phyloP scores from a whole-genome alignment of 805 yeast genomes.

The Tetrapisispora taiwanensis region DNA sequence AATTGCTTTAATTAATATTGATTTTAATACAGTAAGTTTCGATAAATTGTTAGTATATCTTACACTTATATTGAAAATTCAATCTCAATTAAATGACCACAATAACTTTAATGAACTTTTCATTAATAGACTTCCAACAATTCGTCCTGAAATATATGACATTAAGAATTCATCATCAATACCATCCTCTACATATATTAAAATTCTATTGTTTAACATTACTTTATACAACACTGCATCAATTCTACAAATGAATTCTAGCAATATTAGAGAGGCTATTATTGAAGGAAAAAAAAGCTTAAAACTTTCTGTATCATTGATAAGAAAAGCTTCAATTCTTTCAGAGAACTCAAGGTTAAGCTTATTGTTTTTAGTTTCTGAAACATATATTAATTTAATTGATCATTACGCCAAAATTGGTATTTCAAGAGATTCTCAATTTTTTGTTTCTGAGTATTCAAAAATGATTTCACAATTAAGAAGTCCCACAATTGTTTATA shows the following conservation, averaged over 20 bases:
- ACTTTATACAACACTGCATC: slow-evolving; percentile 15
- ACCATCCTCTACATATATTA: slow-evolving; percentile 15
- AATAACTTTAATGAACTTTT: slow-evolving; percentile 14
- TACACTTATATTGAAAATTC: slow-evolving; percentile 4
- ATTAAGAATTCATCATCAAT: slow-evolving; percentile 15
- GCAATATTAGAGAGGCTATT: slow-evolving; percentile 18
- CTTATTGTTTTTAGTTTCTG: slow-evolving; percentile 29
- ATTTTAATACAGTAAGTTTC: slow-evolving; percentile 5
- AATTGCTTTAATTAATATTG: not conserved
- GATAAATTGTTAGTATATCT: slow-evolving; percentile 9
- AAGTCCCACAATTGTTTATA: slow-evolving; percentile 21
- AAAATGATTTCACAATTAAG: slow-evolving; percentile 28
- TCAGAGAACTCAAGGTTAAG: slow-evolving; percentile 30
- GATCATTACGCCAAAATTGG: slow-evolving; percentile 40
- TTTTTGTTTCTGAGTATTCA: slow-evolving; percentile 42
- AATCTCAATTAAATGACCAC: slow-evolving; percentile 8
- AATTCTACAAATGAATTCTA: slow-evolving; percentile 9
- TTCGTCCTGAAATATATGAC: slow-evolving; percentile 18
- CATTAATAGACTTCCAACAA: slow-evolving; percentile 7
- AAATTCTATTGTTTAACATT: slow-evolving; percentile 23
- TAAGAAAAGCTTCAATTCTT: slow-evolving; percentile 31
- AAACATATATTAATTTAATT: slow-evolving; percentile 34
- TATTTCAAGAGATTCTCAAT: slow-evolving; percentile 46
- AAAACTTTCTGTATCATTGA: slow-evolving; percentile 42
- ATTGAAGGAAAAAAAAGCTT: slow-evolving; percentile 39